Evolutionary conservation across 768 basidiomycete genomes (phyloP).

Genomic region (Suillus lakei): DNA sequence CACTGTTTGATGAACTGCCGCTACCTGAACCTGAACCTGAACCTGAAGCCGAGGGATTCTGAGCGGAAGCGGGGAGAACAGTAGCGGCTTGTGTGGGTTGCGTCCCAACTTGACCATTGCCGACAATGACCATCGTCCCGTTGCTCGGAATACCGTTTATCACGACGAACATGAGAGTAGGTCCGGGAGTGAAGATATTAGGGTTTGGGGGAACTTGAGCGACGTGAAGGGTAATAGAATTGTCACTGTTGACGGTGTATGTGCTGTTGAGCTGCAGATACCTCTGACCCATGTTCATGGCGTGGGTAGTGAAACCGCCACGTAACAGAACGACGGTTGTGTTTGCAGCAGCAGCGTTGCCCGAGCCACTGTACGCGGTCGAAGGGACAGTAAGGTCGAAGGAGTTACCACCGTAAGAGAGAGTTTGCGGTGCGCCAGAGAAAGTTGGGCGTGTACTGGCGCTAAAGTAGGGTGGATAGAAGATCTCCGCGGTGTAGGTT

Average conservation of each 20-base stretch:
- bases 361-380: constrained; percentile 63
- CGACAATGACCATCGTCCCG: constrained; percentile 77
- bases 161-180: constrained; percentile 81
- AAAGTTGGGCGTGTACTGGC: constrained; percentile 70
- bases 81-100: constrained; percentile 53
- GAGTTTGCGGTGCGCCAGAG: constrained; percentile 67
- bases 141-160: constrained; percentile 85
- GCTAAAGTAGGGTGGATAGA: constrained; percentile 90
- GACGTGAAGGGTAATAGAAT: constrained; percentile 78
- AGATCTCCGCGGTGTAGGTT: constrained; percentile 82
- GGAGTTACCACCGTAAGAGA: constrained; percentile 81
- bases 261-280: constrained; percentile 83
- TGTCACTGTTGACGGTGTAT: constrained; percentile 79
- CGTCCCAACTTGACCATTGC: constrained; percentile 74
- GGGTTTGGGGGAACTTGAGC: constrained; percentile 84
- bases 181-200: constrained; percentile 88
- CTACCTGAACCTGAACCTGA: constrained; percentile 17
- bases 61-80: constrained; percentile 42
- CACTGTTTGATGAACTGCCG: constrained; percentile 14
- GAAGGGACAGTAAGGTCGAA: constrained; percentile 79
- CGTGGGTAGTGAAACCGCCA: constrained; percentile 85
- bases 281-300: constrained; percentile 89
- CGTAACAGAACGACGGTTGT: constrained; percentile 80
- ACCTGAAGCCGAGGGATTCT: constrained; percentile 46
- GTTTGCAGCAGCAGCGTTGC: constrained; percentile 74